Base-by-base conservation (phyloP, 2,329 filamentous ascomycete genomes). In the Colletotrichum viniferum region DNA sequence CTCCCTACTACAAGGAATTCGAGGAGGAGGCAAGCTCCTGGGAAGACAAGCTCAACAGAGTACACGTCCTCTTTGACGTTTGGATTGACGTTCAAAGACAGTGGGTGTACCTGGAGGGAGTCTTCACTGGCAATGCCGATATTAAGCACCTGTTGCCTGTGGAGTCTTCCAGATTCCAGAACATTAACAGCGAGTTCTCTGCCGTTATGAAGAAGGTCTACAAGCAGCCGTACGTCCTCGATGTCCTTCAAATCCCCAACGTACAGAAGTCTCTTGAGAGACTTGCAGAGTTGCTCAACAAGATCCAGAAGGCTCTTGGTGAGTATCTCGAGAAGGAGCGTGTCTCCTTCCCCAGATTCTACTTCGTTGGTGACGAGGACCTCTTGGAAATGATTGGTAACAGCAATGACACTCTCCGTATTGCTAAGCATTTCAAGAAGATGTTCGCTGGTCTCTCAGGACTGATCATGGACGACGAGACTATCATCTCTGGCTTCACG, bases 11-110 rank as follows among this genome's bases (percentile, higher is more conserved):
- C 89, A 98, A 98, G 84, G 96, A 98, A 81, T 99, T 99, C 77
- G 97, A 99, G 83, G 97, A 99, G 80, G 97, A 99, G 80, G 97
- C 97, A 8, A 94, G 96, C 1, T 92, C 94, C 1, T 99, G 97
- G 97, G 97, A 99, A 85, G 97, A 99, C 85, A 98, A 98, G 84
- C 90, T 99, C 30, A 99, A 98, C 84, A 93, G 97, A 61, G 96
- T 99, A 4, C 97, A 99, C 82, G 95, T 99, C 18, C 90, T 99
- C 12, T 99, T 99, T 81, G 97, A 99, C 83, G 96, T 99, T 18
- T 99, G 97, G 97, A 99, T 99, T 80, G 97, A 99, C 85, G 97
- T 99, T n/a, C 97, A 99, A 84, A 94, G 97, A 77, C 97, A 99
- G 86, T 99, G 97, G 97, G 97, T 99, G 9, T 99, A 99, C 83